Percentiles rank a stretch among this genome's conserved stretches.
Conservation (phyloP, 768 basidiomycete genomes). For the Sutorius australiensis region DNA sequence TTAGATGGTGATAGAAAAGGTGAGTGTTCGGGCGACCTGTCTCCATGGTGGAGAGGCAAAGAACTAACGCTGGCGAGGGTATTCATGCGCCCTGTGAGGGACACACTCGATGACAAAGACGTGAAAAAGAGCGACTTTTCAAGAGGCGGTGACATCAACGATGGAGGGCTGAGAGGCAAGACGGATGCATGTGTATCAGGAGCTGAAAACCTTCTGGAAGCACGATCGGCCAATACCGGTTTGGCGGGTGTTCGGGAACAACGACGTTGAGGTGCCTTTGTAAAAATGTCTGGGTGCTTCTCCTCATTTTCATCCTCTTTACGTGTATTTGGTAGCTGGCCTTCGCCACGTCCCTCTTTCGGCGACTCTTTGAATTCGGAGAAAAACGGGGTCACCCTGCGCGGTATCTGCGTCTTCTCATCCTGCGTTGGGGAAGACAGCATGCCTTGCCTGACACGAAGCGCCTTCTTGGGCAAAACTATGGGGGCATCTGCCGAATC, state of each 20-base stretch:
- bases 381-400: constrained; percentile 11
- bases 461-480: not conserved
- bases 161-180: constrained; percentile 55
- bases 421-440: not conserved
- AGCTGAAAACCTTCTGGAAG: constrained; percentile 12
- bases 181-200: constrained; percentile 34
- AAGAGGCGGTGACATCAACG: constrained; percentile 53
- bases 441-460: not conserved
- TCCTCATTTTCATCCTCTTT: not conserved
- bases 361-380: not conserved
- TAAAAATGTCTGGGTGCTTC: constrained; percentile 12
- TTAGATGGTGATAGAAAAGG: constrained; percentile 20
- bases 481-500: not conserved
- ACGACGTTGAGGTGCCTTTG: constrained; percentile 15
- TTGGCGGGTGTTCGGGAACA: constrained; percentile 3
- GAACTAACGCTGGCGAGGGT: not conserved
- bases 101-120: constrained; percentile 12
- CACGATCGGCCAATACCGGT: not conserved
- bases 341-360: not conserved
- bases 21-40: constrained; percentile 10
- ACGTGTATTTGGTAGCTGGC: not conserved
- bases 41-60: not conserved
- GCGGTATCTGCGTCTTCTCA: not conserved
- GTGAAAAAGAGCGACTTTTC: constrained; percentile 56
- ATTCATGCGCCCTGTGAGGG: constrained; percentile 11